Conservation (phyloP, 2,329 filamentous ascomycete genomes). For the Fusarium torulosum region DNA sequence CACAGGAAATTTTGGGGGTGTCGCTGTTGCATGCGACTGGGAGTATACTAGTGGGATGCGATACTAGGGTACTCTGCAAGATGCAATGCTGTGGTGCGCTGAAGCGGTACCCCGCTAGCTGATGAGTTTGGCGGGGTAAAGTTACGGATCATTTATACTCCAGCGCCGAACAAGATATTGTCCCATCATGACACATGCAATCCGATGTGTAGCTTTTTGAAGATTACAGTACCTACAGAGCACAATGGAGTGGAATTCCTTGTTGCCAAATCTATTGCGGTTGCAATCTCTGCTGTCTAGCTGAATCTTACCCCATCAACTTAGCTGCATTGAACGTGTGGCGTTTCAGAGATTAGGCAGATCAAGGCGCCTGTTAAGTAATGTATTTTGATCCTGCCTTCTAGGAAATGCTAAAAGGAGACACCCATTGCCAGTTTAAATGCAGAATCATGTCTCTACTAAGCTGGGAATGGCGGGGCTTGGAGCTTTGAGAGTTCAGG, state of each 20-base stretch:
- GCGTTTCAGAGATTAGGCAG: not conserved
- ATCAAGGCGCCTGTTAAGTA: not conserved
- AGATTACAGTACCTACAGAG: not conserved
- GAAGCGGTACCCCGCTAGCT: slow-evolving; percentile 38
- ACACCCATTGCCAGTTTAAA: not conserved
- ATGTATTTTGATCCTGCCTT: not conserved
- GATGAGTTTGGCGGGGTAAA: slow-evolving; percentile 45
- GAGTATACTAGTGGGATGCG: slow-evolving; percentile 8
- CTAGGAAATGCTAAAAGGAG: not conserved
- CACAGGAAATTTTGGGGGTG: slow-evolving; percentile 57
- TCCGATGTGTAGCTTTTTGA: not conserved
- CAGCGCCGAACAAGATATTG: slow-evolving; percentile 22
- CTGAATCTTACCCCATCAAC: not conserved
- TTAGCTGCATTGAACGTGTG: not conserved
- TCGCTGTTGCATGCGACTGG: slow-evolving; percentile 28
- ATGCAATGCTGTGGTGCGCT: not conserved
- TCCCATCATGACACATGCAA: not conserved
- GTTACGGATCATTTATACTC: slow-evolving; percentile 52
- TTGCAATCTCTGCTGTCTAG: not conserved
- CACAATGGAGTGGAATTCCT: not conserved
- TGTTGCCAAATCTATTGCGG: not conserved
- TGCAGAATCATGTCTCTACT: not conserved
- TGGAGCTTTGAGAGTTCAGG: slow-evolving; percentile 27
- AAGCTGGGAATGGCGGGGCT: slow-evolving; percentile 5
- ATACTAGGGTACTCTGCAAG: slow-evolving; percentile 30